These are phyloP conservation scores for Sporisorium reilianum DNA, from an alignment of 1,284 basidiomycete species.

Conservation along the genomic window DNA sequence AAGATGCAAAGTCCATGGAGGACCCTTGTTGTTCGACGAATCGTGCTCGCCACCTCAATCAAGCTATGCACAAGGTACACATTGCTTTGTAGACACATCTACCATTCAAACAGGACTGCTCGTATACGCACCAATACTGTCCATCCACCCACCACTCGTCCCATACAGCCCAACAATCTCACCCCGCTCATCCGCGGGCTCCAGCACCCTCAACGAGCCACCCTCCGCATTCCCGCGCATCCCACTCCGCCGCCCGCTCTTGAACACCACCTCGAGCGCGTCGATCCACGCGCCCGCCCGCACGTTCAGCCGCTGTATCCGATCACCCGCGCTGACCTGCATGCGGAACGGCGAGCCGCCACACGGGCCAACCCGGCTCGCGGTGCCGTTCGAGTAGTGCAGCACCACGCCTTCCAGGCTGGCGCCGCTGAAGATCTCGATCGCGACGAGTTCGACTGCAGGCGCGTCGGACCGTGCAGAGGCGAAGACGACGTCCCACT, in stretches of 20 bases:
- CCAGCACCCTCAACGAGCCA: constrained; percentile 36
- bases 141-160: constrained; percentile 37
- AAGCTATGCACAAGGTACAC: background rate
- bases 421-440: constrained; percentile 37
- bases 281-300: constrained; percentile 50
- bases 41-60: background rate
- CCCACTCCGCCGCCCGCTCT: constrained; percentile 31
- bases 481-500: constrained; percentile 33
- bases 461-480: constrained; percentile 11
- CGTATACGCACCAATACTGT: constrained; percentile 34
- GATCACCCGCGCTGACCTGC: constrained; percentile 12
- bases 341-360: constrained; percentile 31
- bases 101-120: background rate
- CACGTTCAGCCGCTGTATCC: constrained; percentile 31
- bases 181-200: constrained; percentile 19
- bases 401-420: constrained; percentile 33
- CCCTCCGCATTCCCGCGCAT: constrained; percentile 39
- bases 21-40: background rate
- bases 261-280: constrained; percentile 39
- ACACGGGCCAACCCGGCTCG: constrained; percentile 19
- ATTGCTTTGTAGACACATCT: background rate
- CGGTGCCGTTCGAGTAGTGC: constrained; percentile 11
- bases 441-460: background rate
- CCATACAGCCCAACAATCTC: constrained; percentile 40
- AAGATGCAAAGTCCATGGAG: background rate